Evolutionary conservation across 805 yeast genomes (phyloP).

Genomic region (Candida verbasci): DNA sequence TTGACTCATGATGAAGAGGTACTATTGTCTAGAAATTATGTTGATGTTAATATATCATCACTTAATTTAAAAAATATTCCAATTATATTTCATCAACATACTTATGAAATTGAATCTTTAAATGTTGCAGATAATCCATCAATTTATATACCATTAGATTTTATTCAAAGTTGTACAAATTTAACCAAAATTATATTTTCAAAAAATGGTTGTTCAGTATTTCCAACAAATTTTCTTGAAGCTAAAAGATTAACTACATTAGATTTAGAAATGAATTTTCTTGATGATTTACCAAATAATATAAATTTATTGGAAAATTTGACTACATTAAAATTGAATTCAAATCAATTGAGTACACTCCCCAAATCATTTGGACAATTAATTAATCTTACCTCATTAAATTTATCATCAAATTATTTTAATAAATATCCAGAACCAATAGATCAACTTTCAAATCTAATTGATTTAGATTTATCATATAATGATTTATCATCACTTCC

Average conservation of each 20-base stretch:
- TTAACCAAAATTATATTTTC: constrained; percentile 64
- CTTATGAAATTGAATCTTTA: constrained; percentile 73
- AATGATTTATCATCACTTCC: constrained; percentile 67
- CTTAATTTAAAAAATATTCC: constrained; percentile 82
- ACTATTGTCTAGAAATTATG: constrained; percentile 59
- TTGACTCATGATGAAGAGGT: constrained; percentile 67
- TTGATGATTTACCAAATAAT: constrained; percentile 56
- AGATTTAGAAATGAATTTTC: constrained; percentile 74
- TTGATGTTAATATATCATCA: constrained; percentile 67
- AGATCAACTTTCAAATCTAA: constrained; percentile 52
- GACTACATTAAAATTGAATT: constrained; percentile 61
- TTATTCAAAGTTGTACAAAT: constrained; percentile 77
- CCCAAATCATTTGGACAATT: constrained; percentile 61
- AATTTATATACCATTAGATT: constrained; percentile 76
- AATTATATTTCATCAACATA: constrained; percentile 70
- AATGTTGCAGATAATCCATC: constrained; percentile 88
- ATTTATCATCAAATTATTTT: constrained; percentile 75
- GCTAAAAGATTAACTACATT: constrained; percentile 63
- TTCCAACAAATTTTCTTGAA: constrained; percentile 70
- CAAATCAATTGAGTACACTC: constrained; percentile 63
- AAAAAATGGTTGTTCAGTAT: constrained; percentile 64
- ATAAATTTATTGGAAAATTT: constrained; percentile 51
- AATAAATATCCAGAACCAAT: constrained; percentile 61
- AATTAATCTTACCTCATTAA: constrained; percentile 52
- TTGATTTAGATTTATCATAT: constrained; percentile 75